A percentile compares a stretch with the other conserved stretches of the same genome.
Conservation (phyloP, 2,329 filamentous ascomycete species). For the Verticillium tricorpus region DNA sequence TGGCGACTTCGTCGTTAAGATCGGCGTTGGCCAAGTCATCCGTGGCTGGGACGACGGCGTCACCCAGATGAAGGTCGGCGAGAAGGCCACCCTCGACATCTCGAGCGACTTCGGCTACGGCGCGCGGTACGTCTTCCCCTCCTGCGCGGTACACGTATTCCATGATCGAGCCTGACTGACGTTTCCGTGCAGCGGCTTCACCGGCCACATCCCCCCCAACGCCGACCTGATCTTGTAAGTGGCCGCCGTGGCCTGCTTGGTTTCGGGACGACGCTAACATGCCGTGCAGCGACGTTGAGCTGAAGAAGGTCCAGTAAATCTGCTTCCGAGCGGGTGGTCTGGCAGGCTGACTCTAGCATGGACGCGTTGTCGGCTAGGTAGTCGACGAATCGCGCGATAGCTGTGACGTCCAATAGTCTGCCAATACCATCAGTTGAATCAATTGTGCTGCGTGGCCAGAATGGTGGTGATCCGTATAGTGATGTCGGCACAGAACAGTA, state of each 20-base stretch:
- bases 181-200: conserved; percentile 60
- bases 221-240: conserved; percentile 82
- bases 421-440: not conserved
- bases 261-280: not conserved
- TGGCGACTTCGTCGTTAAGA: conserved; percentile 69
- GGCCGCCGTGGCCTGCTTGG: not conserved
- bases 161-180: not conserved
- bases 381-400: not conserved
- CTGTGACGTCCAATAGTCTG: not conserved
- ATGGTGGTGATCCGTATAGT: too few relatives aligned
- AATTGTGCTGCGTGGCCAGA: not conserved
- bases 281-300: conserved; percentile 57
- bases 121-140: conserved; percentile 41
- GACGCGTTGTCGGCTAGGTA: not conserved
- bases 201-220: conserved; percentile 69
- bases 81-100: conserved; percentile 84
- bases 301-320: conserved; percentile 55
- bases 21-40: conserved; percentile 84
- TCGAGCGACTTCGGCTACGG: conserved; percentile 66
- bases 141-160: not conserved
- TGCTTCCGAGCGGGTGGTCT: not conserved
- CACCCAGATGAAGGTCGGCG: conserved; percentile 78
- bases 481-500: too few relatives aligned
- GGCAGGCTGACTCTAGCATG: not conserved
- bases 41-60: conserved; percentile 89